phyloP scores from a whole-genome alignment of 495 filamentous ascomycete genomes.

The Tuber calosporum region DNA sequence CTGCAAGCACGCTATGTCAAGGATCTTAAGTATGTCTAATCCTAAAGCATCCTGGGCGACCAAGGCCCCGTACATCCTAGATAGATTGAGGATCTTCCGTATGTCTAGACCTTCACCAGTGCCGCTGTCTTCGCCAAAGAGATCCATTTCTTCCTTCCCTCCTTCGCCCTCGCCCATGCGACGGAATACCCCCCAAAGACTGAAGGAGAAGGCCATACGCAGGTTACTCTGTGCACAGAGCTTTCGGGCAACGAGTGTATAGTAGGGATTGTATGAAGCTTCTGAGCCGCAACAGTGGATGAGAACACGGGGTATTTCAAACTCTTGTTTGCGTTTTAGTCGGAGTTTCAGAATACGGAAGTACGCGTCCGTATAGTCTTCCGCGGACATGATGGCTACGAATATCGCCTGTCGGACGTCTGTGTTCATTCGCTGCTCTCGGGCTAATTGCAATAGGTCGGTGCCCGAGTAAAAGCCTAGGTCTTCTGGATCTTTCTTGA shows the following conservation, averaged over 20 bases:
- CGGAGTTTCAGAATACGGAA: conserved; percentile 68
- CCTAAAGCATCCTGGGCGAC: conserved; percentile 59
- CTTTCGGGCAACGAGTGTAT: conserved; percentile 70
- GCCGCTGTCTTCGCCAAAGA: conserved; percentile 47
- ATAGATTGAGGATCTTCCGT: conserved; percentile 77
- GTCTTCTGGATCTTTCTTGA: conserved; percentile 32
- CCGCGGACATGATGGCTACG: conserved; percentile 77
- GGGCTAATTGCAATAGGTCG: conserved; percentile 67
- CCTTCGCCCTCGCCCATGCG: conserved; percentile 66
- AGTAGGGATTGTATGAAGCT: conserved; percentile 83
- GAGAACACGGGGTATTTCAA: conserved; percentile 79
- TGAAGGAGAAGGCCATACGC: conserved; percentile 74
- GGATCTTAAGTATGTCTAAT: conserved; percentile 62
- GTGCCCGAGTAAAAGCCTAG: conserved; percentile 52
- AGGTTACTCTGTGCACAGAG: conserved; percentile 64
- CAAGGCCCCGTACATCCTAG: conserved; percentile 71
- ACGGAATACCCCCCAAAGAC: conserved; percentile 81
- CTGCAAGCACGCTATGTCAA: conserved; percentile 72
- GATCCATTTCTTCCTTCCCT: conserved; percentile 52
- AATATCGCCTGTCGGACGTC: conserved; percentile 89
- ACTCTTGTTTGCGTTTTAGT: conserved; percentile 76
- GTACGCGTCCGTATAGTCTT: conserved; percentile 77
- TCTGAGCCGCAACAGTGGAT: conserved; percentile 82
- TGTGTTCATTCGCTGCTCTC: conserved; percentile 87
- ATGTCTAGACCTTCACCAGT: conserved; percentile 48